These are phyloP conservation scores for Phytophthora niederhauseri DNA, from an alignment of 352 stramenopile genomes.

Conservation along the genomic window DNA sequence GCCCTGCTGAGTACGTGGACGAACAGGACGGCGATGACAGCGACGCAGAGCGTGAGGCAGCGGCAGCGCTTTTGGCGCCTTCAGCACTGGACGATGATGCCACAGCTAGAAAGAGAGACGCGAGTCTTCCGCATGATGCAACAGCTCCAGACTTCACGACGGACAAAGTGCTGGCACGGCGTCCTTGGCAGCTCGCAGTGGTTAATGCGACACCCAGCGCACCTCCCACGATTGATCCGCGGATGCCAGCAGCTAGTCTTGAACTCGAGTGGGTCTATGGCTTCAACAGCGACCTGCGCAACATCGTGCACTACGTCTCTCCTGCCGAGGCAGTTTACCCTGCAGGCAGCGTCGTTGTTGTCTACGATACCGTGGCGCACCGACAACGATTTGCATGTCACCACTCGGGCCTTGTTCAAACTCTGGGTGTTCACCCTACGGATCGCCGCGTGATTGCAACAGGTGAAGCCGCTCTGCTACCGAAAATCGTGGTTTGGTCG, in stretches of 20 bases:
- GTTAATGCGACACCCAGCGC: conserved; percentile 63
- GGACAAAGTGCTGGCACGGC: conserved; percentile 34
- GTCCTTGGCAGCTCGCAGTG: conserved; percentile 72
- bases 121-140: conserved; percentile 52
- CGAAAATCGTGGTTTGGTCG: conserved; percentile 78
- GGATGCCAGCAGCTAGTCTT: conserved; percentile 61
- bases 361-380: conserved; percentile 79
- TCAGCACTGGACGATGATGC: conserved; percentile 31
- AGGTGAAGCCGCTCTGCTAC: conserved; percentile 57
- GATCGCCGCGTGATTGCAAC: conserved; percentile 58
- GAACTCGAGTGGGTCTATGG: conserved; percentile 84
- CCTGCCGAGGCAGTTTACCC: conserved; percentile 68
- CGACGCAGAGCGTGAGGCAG: conserved; percentile 52
- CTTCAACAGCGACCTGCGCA: conserved; percentile 74
- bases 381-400: conserved; percentile 70
- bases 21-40: conserved; percentile 65
- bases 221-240: conserved; percentile 54
- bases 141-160: conserved; percentile 47
- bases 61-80: conserved; percentile 19
- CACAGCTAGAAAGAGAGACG: conserved; percentile 47
- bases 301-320: conserved; percentile 65
- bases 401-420: conserved; percentile 66
- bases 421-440: conserved; percentile 60
- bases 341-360: conserved; percentile 58
- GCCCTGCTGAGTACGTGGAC: conserved; percentile 52